phyloP scores from a whole-genome alignment of 2,329 filamentous ascomycete genomes.

The Fusarium sp. region DNA sequence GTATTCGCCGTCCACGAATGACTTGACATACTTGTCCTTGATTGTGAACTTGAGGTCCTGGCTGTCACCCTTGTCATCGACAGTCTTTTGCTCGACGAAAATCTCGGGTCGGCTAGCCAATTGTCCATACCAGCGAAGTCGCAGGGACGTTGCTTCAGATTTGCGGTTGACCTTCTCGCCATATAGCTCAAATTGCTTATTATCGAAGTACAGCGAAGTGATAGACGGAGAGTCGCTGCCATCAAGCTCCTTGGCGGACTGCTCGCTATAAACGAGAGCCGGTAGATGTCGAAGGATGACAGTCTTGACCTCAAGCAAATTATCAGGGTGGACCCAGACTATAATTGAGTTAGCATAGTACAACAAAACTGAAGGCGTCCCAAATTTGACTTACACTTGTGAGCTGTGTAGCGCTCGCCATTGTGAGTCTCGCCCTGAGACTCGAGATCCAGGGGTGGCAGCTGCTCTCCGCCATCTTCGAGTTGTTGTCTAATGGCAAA shows the following conservation, averaged over 20 bases:
- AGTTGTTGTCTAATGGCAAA: constrained; percentile 89
- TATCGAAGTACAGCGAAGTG: constrained; percentile 97
- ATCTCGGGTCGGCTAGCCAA: constrained; percentile 82
- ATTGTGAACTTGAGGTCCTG: constrained; percentile 83
- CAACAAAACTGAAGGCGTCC: background rate
- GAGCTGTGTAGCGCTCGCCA: constrained; percentile 80
- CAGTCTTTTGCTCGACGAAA: constrained; percentile 87
- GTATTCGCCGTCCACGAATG: constrained; percentile 87
- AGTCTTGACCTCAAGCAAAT: constrained; percentile 96
- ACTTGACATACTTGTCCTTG: constrained; percentile 93
- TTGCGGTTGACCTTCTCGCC: constrained; percentile 82
- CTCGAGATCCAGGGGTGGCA: constrained; percentile 57
- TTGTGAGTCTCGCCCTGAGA: constrained; percentile 66
- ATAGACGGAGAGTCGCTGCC: constrained; percentile 86
- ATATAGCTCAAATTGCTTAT: constrained; percentile 85
- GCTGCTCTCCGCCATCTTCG: constrained; percentile 60
- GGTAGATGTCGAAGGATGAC: constrained; percentile 90
- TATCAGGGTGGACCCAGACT: constrained; percentile 97
- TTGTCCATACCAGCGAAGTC: constrained; percentile 92
- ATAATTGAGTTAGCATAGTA: constrained; percentile 3
- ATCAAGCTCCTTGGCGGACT: constrained; percentile 83
- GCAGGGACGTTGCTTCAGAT: constrained; percentile 80
- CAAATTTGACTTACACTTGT: constrained; percentile 74
- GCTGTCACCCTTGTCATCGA: constrained; percentile 78
- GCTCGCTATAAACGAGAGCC: constrained; percentile 91